Conservation (phyloP, 495 filamentous ascomycete species). For the Astrothelium subdiscretum region DNA sequence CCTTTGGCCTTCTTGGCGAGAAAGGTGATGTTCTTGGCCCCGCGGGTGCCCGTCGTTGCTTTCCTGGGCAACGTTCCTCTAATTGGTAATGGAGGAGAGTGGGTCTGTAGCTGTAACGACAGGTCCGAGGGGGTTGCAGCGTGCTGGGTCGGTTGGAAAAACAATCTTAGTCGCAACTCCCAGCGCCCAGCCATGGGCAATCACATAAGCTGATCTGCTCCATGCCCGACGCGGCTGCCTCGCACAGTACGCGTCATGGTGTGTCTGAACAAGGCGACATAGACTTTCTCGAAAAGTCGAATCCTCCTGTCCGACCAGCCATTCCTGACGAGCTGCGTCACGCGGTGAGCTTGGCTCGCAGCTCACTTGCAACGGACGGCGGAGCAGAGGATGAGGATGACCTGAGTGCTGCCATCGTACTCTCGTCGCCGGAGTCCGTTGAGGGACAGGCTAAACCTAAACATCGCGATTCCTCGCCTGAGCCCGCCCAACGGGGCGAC, state of each 20-base stretch:
- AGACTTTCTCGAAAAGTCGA: neutral
- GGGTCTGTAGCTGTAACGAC: no score
- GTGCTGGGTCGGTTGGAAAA: no score
- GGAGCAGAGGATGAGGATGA: neutral
- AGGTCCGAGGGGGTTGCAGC: no score
- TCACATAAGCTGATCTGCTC: neutral
- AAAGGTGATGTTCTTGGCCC: no score
- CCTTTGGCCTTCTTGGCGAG: neutral
- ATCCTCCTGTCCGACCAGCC: neutral
- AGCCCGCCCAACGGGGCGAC: no score
- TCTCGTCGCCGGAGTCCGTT: neutral
- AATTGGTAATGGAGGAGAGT: no score
- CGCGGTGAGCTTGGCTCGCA: neutral
- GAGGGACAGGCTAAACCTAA: neutral
- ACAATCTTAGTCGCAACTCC: no score
- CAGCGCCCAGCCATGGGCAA: neutral
- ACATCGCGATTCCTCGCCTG: neutral
- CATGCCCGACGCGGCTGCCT: no score
- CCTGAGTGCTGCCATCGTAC: neutral
- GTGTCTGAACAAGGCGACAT: no score
- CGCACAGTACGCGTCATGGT: no score
- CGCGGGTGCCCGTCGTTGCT: no score
- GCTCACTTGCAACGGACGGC: neutral
- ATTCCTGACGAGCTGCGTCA: neutral
- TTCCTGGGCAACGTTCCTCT: no score